Evolutionary conservation across 1,139 yeast genomes (phyloP).

Genomic region (Pichia sp.): DNA sequence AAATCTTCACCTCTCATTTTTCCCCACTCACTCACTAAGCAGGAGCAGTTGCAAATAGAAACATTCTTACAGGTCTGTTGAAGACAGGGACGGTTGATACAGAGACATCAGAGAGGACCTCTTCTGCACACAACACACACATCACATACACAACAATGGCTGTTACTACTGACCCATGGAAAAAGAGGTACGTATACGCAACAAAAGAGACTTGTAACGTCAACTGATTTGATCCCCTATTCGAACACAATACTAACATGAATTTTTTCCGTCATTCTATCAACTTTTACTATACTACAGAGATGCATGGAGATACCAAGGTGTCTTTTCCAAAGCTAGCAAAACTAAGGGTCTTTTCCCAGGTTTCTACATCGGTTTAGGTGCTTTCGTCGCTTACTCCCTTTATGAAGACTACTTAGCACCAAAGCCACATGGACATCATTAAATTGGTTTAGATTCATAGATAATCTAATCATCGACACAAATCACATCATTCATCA

Average conservation of each 20-base stretch:
- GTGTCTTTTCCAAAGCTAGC: conserved; percentile 71
- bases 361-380: conserved; percentile 79
- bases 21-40: not conserved
- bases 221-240: not conserved
- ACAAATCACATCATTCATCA: not conserved
- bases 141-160: conserved; percentile 8
- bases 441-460: conserved; percentile 22
- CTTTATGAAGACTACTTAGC: conserved; percentile 57
- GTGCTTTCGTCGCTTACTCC: conserved; percentile 67
- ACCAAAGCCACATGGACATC: conserved; percentile 34
- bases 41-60: not conserved
- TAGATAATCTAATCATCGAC: not conserved
- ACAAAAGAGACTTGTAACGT: not conserved
- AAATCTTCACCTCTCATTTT: not conserved
- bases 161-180: conserved; percentile 18
- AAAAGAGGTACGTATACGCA: conserved; percentile 11
- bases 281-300: conserved; percentile 30
- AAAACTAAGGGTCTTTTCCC: conserved; percentile 78
- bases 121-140: not conserved
- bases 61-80: too few species aligned
- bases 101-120: not conserved
- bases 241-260: not conserved
- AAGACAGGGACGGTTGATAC: too few species aligned
- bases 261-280: not conserved
- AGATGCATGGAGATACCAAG: conserved; percentile 92